Percentiles rank a stretch among this genome's conserved stretches.
Evolutionary conservation across 2,329 filamentous ascomycete genomes (phyloP).

Genomic region (Dactylellina parvicollis): DNA sequence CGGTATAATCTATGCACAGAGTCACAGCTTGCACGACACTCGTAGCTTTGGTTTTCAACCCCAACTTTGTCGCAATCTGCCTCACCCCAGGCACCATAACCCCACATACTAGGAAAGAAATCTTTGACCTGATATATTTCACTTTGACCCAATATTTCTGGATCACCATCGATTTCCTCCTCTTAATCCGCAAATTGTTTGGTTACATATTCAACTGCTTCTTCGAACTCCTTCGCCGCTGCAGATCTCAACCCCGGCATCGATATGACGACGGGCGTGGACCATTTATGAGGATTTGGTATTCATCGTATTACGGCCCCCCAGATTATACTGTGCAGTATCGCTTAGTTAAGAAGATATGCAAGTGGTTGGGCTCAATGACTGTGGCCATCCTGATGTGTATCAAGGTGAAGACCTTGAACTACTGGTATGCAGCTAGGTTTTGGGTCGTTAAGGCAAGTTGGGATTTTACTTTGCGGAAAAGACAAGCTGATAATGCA

Average conservation of each 20-base stretch:
- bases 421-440: conserved; percentile 10
- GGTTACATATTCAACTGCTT: conserved; percentile 10
- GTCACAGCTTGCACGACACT: neutral
- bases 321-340: too few relatives aligned
- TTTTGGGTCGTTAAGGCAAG: conserved; percentile 18
- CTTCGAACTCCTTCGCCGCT: neutral
- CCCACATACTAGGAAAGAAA: neutral
- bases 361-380: too few relatives aligned
- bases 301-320: conserved; percentile 6
- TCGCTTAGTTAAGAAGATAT: too few relatives aligned
- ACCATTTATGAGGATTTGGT: neutral
- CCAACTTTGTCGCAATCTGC: conserved; percentile 9
- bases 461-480: conserved; percentile 4
- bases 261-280: neutral
- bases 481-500: conserved; percentile 1
- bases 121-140: conserved; percentile 29
- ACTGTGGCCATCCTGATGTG: too few relatives aligned
- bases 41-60: conserved; percentile 2
- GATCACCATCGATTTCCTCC: conserved; percentile 6
- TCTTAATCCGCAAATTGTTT: conserved; percentile 3
- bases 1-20: neutral
- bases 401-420: conserved; percentile 8
- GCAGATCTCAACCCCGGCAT: neutral
- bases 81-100: neutral
- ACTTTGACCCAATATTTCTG: conserved; percentile 27